phyloP scores from a whole-genome alignment of 176 grass and related monocot species.

The Oryza glaberrima region DNA sequence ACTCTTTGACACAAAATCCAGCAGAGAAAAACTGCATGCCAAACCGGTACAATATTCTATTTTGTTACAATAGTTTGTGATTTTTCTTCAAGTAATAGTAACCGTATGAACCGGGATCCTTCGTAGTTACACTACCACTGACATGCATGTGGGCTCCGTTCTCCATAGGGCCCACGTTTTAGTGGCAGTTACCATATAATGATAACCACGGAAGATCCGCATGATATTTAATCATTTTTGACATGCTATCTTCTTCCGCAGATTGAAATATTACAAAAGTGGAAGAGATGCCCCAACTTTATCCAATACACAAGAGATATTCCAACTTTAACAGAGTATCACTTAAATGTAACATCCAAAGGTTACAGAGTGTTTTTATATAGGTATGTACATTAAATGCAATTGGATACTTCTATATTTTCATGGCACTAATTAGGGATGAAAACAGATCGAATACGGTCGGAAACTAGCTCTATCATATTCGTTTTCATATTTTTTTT shows the following conservation, averaged over 20 bases:
- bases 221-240: neutral
- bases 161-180: too few species aligned
- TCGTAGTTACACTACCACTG: too few species aligned
- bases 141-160: too few species aligned
- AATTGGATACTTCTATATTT: neutral
- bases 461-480: too few species aligned
- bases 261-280: slow-evolving; percentile 46
- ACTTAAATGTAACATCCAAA: slow-evolving; percentile 68
- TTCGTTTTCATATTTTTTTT: too few species aligned
- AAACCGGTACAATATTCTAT: slow-evolving; percentile 32
- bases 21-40: slow-evolving; percentile 55
- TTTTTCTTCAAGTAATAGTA: too few species aligned
- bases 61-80: neutral
- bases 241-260: slow-evolving; percentile 15
- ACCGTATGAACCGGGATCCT: too few species aligned
- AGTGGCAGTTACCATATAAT: too few species aligned
- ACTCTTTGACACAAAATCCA: slow-evolving; percentile 42
- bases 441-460: too few species aligned
- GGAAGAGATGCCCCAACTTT: slow-evolving; percentile 52
- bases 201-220: too few species aligned
- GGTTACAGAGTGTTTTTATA: slow-evolving; percentile 64
- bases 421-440: neutral
- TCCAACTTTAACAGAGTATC: slow-evolving; percentile 55
- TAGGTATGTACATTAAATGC: slow-evolving; percentile 35
- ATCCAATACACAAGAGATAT: slow-evolving; percentile 57